Evolutionary conservation across 139 green algal genomes (phyloP).

Genomic region (Trebouxia sp.): DNA sequence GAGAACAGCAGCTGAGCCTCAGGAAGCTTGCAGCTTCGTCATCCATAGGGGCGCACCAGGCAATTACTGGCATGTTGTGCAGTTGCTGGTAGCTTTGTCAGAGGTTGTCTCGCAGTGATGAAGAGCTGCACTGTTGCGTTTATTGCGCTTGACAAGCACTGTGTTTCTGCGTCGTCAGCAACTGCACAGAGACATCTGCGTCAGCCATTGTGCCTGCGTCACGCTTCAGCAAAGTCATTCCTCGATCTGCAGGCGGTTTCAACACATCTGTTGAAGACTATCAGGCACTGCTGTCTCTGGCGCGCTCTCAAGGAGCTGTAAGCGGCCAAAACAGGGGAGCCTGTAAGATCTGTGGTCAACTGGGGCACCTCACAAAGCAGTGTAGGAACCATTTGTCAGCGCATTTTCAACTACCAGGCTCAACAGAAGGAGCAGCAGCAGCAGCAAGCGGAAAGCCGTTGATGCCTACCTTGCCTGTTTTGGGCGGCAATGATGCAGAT

Average conservation of each 20-base stretch:
- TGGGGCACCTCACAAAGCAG: slow-evolving; percentile 89
- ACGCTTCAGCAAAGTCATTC: too few relatives aligned
- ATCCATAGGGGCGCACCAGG: too few relatives aligned
- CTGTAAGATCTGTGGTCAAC: slow-evolving; percentile 81
- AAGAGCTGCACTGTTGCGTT: too few relatives aligned
- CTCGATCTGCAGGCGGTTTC: slow-evolving; percentile 75
- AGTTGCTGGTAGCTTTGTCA: too few relatives aligned
- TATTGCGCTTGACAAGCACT: too few relatives aligned
- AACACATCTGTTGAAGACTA: slow-evolving; percentile 68
- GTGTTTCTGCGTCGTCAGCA: too few relatives aligned
- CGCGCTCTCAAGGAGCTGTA: slow-evolving; percentile 64
- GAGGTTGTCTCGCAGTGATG: too few relatives aligned
- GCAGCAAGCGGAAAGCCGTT: slow-evolving; percentile 27
- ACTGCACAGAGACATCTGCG: too few relatives aligned
- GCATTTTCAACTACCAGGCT: slow-evolving; percentile 23
- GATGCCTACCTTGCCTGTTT: slow-evolving; percentile 31
- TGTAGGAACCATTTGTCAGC: slow-evolving; percentile 72
- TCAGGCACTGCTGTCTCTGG: slow-evolving; percentile 66
- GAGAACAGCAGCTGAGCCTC: too few relatives aligned
- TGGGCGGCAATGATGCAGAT: slow-evolving; percentile 32
- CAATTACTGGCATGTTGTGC: too few relatives aligned
- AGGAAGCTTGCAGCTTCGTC: too few relatives aligned
- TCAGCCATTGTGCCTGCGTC: too few relatives aligned
- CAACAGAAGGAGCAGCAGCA: slow-evolving; percentile 9
- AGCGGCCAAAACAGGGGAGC: slow-evolving; percentile 63